Evolutionary conservation across 352 stramenopile genomes (phyloP).

Genomic region (Globisporangium rhizosaccharum): DNA sequence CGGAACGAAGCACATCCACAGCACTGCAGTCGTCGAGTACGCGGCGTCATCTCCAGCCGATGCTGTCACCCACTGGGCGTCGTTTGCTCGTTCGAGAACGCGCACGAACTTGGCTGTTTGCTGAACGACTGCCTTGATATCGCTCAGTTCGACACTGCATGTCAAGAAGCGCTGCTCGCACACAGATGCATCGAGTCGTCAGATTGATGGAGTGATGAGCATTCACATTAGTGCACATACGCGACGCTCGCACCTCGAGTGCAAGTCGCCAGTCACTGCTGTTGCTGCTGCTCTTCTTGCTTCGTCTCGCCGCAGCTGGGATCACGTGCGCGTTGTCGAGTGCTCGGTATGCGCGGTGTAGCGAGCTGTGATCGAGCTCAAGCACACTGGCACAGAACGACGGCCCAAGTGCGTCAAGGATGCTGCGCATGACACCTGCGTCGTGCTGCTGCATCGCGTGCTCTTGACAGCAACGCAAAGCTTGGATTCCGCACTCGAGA

Average conservation of each 20-base stretch:
- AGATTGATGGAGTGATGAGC: not conserved
- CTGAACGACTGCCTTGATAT: slow-evolving; percentile 1
- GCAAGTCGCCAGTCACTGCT: not conserved
- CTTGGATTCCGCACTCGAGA: too few relatives aligned
- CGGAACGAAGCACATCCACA: not conserved
- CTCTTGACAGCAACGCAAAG: not conserved
- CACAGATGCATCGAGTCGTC: not conserved
- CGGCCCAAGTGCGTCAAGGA: slow-evolving; percentile 1
- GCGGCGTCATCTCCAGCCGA: not conserved
- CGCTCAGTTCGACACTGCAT: slow-evolving; percentile 6
- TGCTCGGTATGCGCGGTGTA: not conserved
- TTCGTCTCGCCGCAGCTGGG: not conserved
- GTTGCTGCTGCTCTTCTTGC: not conserved
- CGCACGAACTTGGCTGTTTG: slow-evolving; percentile 7
- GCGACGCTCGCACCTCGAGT: not conserved
- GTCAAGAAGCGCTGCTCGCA: slow-evolving; percentile 4
- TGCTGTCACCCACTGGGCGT: not conserved
- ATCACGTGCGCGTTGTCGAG: not conserved
- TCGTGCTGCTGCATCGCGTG: not conserved
- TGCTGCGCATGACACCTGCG: not conserved
- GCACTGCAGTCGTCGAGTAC: not conserved
- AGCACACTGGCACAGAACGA: not conserved
- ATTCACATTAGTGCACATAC: not conserved
- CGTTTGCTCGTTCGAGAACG: not conserved
- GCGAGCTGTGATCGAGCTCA: not conserved